Base-by-base conservation (phyloP, 257 asterid genomes). In the Plantago elongata region DNA sequence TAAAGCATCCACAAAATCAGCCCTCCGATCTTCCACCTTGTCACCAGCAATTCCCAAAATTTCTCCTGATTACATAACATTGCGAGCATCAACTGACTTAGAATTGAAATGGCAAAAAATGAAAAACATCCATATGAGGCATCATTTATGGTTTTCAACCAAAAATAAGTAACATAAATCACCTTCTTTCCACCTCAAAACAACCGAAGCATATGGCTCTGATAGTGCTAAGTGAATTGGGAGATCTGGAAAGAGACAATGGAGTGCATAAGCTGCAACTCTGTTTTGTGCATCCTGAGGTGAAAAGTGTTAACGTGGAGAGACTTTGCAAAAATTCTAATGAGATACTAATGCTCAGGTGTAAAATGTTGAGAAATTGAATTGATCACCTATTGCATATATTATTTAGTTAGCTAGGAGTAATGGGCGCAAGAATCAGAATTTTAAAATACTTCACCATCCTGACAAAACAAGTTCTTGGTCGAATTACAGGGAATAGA, bases 191-290 rank as follows among this genome's bases (percentile, higher is more conserved):
- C 96, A 89, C 64, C 75, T 84, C 74, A 83, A 72, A 70, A 89
- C 86, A 79, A 84, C 75, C 13, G 91, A 78, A 65, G 84, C 81
- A 75, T 92, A 86, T 16, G 99, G 96, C 79, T 92, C 89, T 13
- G 79, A 74, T 73, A 89, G 84, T 76, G 92, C 90, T 44, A 89
- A 70, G 68, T 84, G 87, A 72, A 89, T 86, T 42, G 99, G 99
- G 55, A 92, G 79, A 74, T 86, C 96, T 54, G 94, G 87, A 77
- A 89, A 92, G 69, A 92, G 84, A 64, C 65, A 69, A 79, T 86
- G 73, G 55, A 92, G 95, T 9, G 97, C 97, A 79, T 86, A 87
- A 12, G 96, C 90, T 61, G 99, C 99, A 66, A 92, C 97, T 72
- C 80, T 78, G 70, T 92, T 92, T 68, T 92, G 99, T 49, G 88